Percentiles rank a stretch among this genome's conserved stretches.
Evolutionary conservation across 2,329 filamentous ascomycete genomes (phyloP).

Genomic region (Talaromyces marneffei): DNA sequence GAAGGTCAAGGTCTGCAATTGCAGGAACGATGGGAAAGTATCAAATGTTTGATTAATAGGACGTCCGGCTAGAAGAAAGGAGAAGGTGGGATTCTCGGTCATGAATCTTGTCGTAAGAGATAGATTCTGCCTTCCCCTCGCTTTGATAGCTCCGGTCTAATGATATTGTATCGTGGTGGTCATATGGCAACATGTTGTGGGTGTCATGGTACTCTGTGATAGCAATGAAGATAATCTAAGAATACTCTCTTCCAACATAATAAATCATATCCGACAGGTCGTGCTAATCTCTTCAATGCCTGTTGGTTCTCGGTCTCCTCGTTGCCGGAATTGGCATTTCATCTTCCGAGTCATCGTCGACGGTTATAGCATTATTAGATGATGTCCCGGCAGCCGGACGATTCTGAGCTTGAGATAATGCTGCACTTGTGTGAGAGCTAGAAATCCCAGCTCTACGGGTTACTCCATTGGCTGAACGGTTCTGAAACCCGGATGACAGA

Average conservation of each 20-base stretch:
- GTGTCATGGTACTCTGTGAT: neutral
- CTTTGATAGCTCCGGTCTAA: neutral
- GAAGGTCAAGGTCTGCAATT: neutral
- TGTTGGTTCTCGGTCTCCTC: conserved; percentile 20
- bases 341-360: conserved; percentile 28
- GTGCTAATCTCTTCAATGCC: conserved; percentile 5
- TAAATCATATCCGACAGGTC: neutral
- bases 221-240: conserved; percentile 1
- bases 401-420: neutral
- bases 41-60: neutral
- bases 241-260: conserved; percentile 1
- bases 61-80: neutral
- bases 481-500: neutral
- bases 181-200: conserved; percentile 4
- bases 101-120: neutral
- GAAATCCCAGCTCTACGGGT: neutral
- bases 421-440: neutral
- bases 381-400: neutral
- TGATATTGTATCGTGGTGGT: neutral
- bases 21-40: neutral
- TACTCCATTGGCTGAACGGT: neutral
- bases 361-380: conserved; percentile 20
- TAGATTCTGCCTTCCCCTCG: neutral
- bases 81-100: neutral
- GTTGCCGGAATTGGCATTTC: conserved; percentile 12